These are phyloP conservation scores for Leptodontidium sp. DNA, from an alignment of 2,329 filamentous ascomycete genomes.

Conservation along the genomic window DNA sequence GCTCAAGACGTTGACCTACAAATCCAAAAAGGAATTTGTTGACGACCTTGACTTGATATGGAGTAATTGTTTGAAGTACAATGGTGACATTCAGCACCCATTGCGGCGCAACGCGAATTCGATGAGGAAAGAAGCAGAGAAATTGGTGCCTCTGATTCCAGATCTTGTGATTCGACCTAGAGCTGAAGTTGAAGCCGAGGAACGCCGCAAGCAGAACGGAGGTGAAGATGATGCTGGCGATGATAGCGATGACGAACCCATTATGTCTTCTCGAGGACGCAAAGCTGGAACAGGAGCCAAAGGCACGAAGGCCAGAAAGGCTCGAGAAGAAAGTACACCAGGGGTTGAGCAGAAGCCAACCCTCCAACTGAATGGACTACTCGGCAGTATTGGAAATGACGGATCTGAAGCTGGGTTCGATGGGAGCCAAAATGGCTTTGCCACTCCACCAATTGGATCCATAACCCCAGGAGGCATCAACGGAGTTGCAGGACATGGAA, in stretches of 20 bases:
- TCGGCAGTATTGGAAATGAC: slow-evolving; percentile 65
- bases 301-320: slow-evolving; percentile 75
- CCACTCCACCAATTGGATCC: slow-evolving; percentile 79
- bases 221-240: slow-evolving; percentile 83
- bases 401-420: slow-evolving; percentile 81
- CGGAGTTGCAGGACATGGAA: slow-evolving; percentile 70
- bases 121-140: slow-evolving; percentile 98
- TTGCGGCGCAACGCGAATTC: slow-evolving; percentile 91
- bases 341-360: slow-evolving; percentile 77
- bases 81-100: slow-evolving; percentile 86
- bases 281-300: slow-evolving; percentile 84
- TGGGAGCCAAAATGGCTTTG: slow-evolving; percentile 82
- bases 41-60: slow-evolving; percentile 94
- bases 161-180: slow-evolving; percentile 90
- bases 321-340: slow-evolving; percentile 82
- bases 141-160: slow-evolving; percentile 92
- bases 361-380: slow-evolving; percentile 70
- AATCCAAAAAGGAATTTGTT: slow-evolving; percentile 94
- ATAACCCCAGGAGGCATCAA: slow-evolving; percentile 79
- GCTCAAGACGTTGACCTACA: slow-evolving; percentile 80
- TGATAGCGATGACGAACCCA: slow-evolving; percentile 96
- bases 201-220: slow-evolving; percentile 85
- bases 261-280: slow-evolving; percentile 95
- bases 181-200: slow-evolving; percentile 91
- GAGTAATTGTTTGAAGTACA: slow-evolving; percentile 96